Percentiles rank a stretch among this genome's conserved stretches.
These are phyloP conservation scores for Carallia brachiata DNA, from an alignment of 345 rosid genomes.

Conservation along the genomic window DNA sequence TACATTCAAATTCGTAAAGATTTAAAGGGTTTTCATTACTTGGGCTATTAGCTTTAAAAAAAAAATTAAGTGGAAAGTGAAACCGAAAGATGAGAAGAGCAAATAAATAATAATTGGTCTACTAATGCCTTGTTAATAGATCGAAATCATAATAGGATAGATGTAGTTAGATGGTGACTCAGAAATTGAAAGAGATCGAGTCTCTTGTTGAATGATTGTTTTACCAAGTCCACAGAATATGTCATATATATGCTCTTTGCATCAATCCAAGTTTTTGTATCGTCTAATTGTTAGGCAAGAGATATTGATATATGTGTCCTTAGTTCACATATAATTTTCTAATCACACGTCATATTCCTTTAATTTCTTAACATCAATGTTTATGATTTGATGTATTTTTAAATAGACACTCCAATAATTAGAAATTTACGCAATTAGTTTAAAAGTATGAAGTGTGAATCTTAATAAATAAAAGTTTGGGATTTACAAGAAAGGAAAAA, in stretches of 20 bases:
- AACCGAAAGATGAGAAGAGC: neutral
- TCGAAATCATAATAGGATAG: neutral
- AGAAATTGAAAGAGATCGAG: neutral
- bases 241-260: neutral
- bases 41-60: neutral
- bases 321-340: too few relatives aligned
- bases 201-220: neutral
- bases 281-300: too few relatives aligned
- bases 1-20: neutral
- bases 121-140: neutral
- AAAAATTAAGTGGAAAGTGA: neutral
- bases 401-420: too few relatives aligned
- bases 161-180: slow-evolving; percentile 3
- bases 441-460: too few relatives aligned
- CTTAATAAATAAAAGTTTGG: too few relatives aligned
- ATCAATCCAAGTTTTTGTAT: too few relatives aligned
- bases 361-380: too few relatives aligned
- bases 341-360: too few relatives aligned
- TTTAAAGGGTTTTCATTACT: neutral
- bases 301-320: too few relatives aligned
- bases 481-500: too few relatives aligned
- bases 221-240: neutral
- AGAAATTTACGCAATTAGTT: too few relatives aligned
- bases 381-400: too few relatives aligned
- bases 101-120: neutral